Base-by-base conservation (phyloP, 768 basidiomycete genomes). In the Coprinopsis strossmayeri region DNA sequence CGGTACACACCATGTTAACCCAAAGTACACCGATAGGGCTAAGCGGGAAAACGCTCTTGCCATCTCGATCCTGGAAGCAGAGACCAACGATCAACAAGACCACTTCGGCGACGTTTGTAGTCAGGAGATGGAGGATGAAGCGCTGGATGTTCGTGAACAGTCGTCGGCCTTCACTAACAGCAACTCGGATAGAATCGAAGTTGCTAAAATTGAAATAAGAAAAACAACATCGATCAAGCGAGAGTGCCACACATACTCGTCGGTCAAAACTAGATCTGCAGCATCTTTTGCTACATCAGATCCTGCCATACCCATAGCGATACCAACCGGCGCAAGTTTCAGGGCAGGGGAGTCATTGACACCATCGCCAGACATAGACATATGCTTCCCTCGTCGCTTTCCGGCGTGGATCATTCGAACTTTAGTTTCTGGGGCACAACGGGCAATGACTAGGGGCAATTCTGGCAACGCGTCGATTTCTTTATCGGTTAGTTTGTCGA, bases 301-400 rank as follows among this genome's bases (percentile, higher is more conserved):
- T 4, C 78, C 78, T 23, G 69, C 71, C 61, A 72, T 64, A 40
- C 79, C 78, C 77, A 81, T 81, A 4, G 75, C 78, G 43, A 81
- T 74, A 21, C 79, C 77, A 28, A 79, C 71, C 42, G 76, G 75
- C 7, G 75, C 70, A 13, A 75, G 66, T 57, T 77, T 77, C 47
- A 81, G 66, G 0, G 78, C 73, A 25, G 79, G 78, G 2, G 74
- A 72, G 54, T 82, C 80, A 59, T 81, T 82, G 46, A 81, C 78
- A 43, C 78, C 78, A 48, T 73, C 74, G 15, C 77, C 77, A 15
- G 76, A 76, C 75, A 81, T 81, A 5, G 76, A 76, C 46, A 76
- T 60, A 55, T 71, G 71, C 40, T 73, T 71, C 45, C 71, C 72
- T 27, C 79, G 66, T 26, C 79, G 68, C 55, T 79, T 77, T 5